Conservation (phyloP, 192 early-diverging fungal species). For the Coemansia sp. region DNA sequence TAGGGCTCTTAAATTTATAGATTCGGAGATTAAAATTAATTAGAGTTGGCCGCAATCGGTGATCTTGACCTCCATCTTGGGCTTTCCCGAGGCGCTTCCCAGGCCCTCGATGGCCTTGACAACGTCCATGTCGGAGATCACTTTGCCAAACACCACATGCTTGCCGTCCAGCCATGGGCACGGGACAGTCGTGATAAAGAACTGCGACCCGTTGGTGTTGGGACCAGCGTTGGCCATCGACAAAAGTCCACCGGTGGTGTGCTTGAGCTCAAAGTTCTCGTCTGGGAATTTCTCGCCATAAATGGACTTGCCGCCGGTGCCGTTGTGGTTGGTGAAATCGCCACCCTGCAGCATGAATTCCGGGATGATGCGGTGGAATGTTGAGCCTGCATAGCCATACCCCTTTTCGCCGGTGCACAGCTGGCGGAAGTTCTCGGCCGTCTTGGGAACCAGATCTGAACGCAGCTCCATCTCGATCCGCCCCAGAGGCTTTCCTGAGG, state of each 20-base stretch:
- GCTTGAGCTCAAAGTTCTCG: conserved; percentile 74
- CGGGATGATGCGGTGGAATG: conserved; percentile 88
- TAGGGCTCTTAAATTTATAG: not conserved
- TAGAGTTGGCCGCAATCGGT: conserved; percentile 68
- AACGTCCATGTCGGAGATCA: conserved; percentile 69
- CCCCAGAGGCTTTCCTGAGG: conserved; percentile 56
- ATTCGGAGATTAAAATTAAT: not conserved
- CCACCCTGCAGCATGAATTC: conserved; percentile 91
- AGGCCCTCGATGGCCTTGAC: conserved; percentile 72
- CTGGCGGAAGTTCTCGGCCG: conserved; percentile 90
- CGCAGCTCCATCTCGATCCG: conserved; percentile 53
- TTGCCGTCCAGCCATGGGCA: conserved; percentile 74
- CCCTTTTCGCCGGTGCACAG: conserved; percentile 55
- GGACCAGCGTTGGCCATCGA: conserved; percentile 83
- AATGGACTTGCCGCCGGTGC: conserved; percentile 82
- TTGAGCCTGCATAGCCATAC: conserved; percentile 62
- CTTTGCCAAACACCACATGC: conserved; percentile 80
- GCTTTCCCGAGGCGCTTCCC: conserved; percentile 55
- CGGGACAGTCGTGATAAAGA: conserved; percentile 72
- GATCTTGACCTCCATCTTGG: conserved; percentile 57
- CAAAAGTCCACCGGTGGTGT: conserved; percentile 63
- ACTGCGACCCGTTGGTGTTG: conserved; percentile 81
- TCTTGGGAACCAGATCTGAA: conserved; percentile 84
- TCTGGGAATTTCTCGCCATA: conserved; percentile 79
- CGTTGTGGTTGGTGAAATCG: conserved; percentile 75